Percentiles rank a stretch among this genome's conserved stretches.
Conservation (phyloP, 1,284 basidiomycete species). For the Pisolithus thermaeus region DNA sequence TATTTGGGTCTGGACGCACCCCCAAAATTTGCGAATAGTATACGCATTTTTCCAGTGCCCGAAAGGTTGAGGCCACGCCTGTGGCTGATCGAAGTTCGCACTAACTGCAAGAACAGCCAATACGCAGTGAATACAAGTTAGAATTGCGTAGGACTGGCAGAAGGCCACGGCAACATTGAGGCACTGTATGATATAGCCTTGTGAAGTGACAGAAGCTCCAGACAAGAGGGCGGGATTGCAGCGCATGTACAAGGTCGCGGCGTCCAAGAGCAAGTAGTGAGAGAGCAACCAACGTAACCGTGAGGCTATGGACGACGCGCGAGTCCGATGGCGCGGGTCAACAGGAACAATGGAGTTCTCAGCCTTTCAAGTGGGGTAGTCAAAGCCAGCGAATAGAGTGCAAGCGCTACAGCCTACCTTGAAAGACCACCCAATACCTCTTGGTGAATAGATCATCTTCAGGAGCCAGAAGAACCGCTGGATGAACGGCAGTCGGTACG, state of each 20-base stretch:
- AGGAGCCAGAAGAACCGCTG: slow-evolving; percentile 1
- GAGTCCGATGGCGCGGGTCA: background rate
- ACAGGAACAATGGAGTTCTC: background rate
- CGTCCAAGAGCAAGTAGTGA: slow-evolving; percentile 15
- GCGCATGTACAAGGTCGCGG: slow-evolving; percentile 14
- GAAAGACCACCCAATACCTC: slow-evolving; percentile 5
- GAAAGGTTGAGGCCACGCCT: slow-evolving; percentile 30
- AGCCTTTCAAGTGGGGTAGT: background rate
- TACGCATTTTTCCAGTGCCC: slow-evolving; percentile 30
- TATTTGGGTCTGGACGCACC: slow-evolving; percentile 19
- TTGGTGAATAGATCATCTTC: background rate
- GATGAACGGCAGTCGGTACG: background rate
- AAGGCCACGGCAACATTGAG: slow-evolving; percentile 7
- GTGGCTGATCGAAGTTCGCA: slow-evolving; percentile 18
- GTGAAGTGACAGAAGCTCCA: slow-evolving; percentile 8
- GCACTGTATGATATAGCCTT: slow-evolving; percentile 11
- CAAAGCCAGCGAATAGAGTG: background rate
- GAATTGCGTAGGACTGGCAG: slow-evolving; percentile 8
- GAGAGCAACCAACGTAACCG: background rate
- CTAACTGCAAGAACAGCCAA: slow-evolving; percentile 20
- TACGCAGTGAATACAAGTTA: slow-evolving; percentile 20
- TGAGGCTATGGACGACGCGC: background rate
- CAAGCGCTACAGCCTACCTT: background rate
- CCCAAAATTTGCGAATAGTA: slow-evolving; percentile 33
- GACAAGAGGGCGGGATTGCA: slow-evolving; percentile 12